Percentiles rank a stretch among this genome's conserved stretches.
Conservation (phyloP, 2,329 filamentous ascomycete species). For the Colletotrichum sp. region DNA sequence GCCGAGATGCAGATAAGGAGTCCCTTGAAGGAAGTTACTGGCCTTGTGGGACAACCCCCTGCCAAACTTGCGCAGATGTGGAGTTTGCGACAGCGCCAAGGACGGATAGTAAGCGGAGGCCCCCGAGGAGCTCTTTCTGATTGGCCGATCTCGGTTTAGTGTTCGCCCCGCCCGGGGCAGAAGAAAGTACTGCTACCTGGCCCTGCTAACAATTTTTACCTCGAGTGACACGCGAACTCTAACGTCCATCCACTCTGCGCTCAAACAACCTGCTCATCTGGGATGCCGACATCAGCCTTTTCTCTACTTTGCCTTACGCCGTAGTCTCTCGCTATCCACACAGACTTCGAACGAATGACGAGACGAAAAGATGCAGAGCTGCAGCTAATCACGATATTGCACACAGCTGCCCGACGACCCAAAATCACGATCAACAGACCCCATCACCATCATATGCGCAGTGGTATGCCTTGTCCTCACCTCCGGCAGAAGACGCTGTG, state of each 20-base stretch:
- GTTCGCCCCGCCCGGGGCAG: neutral
- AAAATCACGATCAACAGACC: neutral
- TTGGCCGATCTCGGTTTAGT: neutral
- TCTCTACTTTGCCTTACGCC: neutral
- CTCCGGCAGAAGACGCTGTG: neutral
- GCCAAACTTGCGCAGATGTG: slow-evolving; percentile 2
- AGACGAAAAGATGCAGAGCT: slow-evolving; percentile 3
- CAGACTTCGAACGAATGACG: neutral
- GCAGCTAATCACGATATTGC: neutral
- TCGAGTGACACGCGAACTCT: neutral
- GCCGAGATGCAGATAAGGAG: neutral
- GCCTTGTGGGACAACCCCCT: neutral
- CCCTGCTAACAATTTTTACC: slow-evolving; percentile 1
- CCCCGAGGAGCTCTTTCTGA: neutral
- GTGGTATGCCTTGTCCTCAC: neutral
- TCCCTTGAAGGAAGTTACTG: neutral
- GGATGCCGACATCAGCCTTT: neutral
- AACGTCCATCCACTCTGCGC: neutral
- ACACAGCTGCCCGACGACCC: neutral
- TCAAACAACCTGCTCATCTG: slow-evolving; percentile 18
- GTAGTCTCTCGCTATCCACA: neutral
- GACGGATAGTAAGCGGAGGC: neutral
- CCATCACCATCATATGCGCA: neutral
- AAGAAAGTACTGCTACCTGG: neutral
- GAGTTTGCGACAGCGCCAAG: slow-evolving; percentile 11